phyloP scores from a whole-genome alignment of 768 basidiomycete species.

The Lactifluus subvellereus region DNA sequence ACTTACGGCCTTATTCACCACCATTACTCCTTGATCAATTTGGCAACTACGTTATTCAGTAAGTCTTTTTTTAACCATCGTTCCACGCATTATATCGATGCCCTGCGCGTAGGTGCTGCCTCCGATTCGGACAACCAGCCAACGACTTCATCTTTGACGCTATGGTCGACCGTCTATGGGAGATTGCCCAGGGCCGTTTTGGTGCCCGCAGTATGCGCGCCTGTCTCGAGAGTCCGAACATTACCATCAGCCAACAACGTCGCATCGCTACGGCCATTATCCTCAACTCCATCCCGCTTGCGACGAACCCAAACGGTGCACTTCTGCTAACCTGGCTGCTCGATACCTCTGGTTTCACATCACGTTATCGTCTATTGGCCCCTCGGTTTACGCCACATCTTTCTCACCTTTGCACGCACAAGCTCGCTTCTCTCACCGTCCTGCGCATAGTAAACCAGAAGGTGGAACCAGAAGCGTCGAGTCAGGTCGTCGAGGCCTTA shows the following conservation, averaged over 20 bases:
- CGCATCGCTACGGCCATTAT: conserved; percentile 92
- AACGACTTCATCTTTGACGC: conserved; percentile 98
- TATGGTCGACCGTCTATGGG: conserved; percentile 98
- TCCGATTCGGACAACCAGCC: conserved; percentile 83
- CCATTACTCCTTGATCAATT: conserved; percentile 92
- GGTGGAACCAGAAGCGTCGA: conserved; percentile 83
- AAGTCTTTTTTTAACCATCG: conserved; percentile 31
- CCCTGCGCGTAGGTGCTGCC: conserved; percentile 58
- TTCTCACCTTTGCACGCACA: conserved; percentile 96
- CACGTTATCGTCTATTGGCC: conserved; percentile 90
- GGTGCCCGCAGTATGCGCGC: conserved; percentile 98
- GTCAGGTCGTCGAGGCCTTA: conserved; percentile 80
- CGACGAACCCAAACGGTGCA: conserved; percentile 97
- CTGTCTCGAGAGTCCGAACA: conserved; percentile 86
- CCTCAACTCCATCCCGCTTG: conserved; percentile 94
- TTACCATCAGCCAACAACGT: conserved; percentile 86
- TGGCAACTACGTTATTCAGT: conserved; percentile 92
- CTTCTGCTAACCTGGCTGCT: conserved; percentile 94
- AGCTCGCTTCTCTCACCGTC: conserved; percentile 91
- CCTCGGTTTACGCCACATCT: conserved; percentile 96
- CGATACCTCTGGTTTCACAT: conserved; percentile 90
- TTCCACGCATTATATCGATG: conserved; percentile 2
- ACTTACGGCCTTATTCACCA: conserved; percentile 86
- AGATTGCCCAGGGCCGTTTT: conserved; percentile 95
- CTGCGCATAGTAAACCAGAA: conserved; percentile 96